Evolutionary conservation across 140 eudicot species (phyloP).

Genomic region (Anethum foeniculum): DNA sequence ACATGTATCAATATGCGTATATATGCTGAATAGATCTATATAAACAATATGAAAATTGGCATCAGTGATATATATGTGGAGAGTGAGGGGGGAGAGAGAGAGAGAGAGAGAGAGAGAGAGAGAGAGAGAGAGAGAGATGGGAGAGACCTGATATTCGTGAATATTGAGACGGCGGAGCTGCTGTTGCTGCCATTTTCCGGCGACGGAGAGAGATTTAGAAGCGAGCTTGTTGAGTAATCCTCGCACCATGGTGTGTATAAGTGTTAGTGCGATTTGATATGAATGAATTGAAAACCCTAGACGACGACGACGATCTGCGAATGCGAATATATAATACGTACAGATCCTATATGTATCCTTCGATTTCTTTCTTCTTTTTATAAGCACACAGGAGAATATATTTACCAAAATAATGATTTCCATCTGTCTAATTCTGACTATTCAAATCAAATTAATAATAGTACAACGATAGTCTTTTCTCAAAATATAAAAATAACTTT

Average conservation of each 20-base stretch:
- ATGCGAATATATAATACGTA: neutral
- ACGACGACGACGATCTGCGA: neutral
- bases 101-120: neutral
- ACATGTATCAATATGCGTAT: neutral
- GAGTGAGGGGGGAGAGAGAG: neutral
- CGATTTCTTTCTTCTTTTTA: neutral
- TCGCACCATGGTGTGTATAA: slow-evolving; percentile 40
- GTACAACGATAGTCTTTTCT: too few species aligned
- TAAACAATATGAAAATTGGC: too few species aligned
- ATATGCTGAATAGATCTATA: neutral
- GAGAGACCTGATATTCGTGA: slow-evolving; percentile 85
- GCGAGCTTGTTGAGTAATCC: slow-evolving; percentile 61
- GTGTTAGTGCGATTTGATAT: neutral
- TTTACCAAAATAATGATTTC: too few species aligned
- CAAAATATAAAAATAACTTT: too few species aligned
- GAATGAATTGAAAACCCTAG: neutral
- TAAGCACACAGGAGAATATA: too few species aligned
- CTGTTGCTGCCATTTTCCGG: slow-evolving; percentile 94
- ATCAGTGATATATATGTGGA: neutral
- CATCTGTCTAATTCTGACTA: too few species aligned
- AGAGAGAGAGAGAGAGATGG: neutral
- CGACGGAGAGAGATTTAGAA: slow-evolving; percentile 58
- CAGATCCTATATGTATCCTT: neutral
- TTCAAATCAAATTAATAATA: too few species aligned
- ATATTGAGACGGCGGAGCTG: slow-evolving; percentile 99